A percentile compares a stretch with the other conserved stretches of the same genome.
Evolutionary conservation across 345 rosid genomes (phyloP).

Genomic region (Gossypium raimondii): DNA sequence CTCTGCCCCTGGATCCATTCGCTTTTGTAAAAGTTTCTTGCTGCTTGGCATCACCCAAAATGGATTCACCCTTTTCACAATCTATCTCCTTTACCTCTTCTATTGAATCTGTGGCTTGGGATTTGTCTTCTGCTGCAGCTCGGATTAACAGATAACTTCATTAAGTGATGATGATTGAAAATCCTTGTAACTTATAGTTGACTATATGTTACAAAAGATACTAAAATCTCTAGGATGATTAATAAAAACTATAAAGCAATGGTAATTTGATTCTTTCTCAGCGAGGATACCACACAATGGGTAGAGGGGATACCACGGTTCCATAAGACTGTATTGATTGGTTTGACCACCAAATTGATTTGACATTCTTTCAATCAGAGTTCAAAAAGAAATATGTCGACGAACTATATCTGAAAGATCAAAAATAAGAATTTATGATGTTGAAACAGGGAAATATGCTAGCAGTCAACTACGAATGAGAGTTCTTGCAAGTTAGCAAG

Average conservation of each 20-base stretch:
- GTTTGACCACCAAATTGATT: too few relatives aligned
- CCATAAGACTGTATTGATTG: too few relatives aligned
- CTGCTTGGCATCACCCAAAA: conserved; percentile 22
- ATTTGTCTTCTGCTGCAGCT: conserved; percentile 51
- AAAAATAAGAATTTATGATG: too few relatives aligned
- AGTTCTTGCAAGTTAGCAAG: too few relatives aligned
- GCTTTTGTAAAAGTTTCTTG: conserved; percentile 23
- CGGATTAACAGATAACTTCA: neutral
- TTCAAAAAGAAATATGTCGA: too few relatives aligned
- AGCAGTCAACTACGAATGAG: too few relatives aligned
- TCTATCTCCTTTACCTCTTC: conserved; percentile 30
- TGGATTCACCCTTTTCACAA: conserved; percentile 31
- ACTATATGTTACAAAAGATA: neutral
- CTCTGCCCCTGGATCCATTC: conserved; percentile 34
- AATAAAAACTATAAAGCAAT: neutral
- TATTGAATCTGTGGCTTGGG: conserved; percentile 36
- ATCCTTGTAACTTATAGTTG: neutral
- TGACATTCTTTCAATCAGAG: too few relatives aligned
- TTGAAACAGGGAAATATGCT: too few relatives aligned
- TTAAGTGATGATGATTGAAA: neutral
- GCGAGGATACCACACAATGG: too few relatives aligned
- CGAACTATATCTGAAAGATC: too few relatives aligned
- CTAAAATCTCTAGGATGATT: neutral
- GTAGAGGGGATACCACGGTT: neutral
- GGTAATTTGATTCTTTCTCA: neutral